Percentiles rank a stretch among this genome's conserved stretches.
Evolutionary conservation across 1,139 yeast species (phyloP).

Genomic region (Meyerozyma smithsonii): DNA sequence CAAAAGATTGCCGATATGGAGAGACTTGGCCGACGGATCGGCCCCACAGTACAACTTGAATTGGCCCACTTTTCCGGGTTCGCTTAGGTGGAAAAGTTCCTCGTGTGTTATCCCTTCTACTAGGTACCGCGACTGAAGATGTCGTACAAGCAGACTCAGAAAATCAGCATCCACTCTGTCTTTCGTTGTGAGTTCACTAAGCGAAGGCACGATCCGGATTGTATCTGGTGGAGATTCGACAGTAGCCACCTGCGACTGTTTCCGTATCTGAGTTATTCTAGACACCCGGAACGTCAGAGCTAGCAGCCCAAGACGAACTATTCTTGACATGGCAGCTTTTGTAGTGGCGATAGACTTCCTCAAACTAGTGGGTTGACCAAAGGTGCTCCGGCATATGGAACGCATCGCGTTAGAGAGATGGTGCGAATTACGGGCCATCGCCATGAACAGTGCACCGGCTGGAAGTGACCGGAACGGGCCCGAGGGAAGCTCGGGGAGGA

Average conservation of each 20-base stretch:
- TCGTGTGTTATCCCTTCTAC: slow-evolving; percentile 48
- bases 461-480: background rate
- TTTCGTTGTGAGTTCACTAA: slow-evolving; percentile 21
- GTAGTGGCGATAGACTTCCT: no score
- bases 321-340: background rate
- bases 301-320: background rate
- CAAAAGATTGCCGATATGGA: slow-evolving; percentile 85
- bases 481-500: background rate
- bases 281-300: background rate
- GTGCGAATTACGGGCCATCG: background rate
- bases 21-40: slow-evolving; percentile 87
- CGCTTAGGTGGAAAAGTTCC: slow-evolving; percentile 35
- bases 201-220: slow-evolving; percentile 35
- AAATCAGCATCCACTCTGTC: slow-evolving; percentile 28
- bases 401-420: background rate
- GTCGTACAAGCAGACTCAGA: slow-evolving; percentile 37
- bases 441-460: background rate
- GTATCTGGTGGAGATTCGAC: slow-evolving; percentile 16
- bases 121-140: slow-evolving; percentile 42
- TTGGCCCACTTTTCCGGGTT: slow-evolving; percentile 24
- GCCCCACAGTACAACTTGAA: slow-evolving; percentile 87
- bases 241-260: background rate
- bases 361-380: no score
- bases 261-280: background rate
- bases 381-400: background rate